Percentiles rank a stretch among this genome's conserved stretches.
These are phyloP conservation scores for Solanum rostratum DNA, from an alignment of 257 asterid genomes.

Conservation along the genomic window DNA sequence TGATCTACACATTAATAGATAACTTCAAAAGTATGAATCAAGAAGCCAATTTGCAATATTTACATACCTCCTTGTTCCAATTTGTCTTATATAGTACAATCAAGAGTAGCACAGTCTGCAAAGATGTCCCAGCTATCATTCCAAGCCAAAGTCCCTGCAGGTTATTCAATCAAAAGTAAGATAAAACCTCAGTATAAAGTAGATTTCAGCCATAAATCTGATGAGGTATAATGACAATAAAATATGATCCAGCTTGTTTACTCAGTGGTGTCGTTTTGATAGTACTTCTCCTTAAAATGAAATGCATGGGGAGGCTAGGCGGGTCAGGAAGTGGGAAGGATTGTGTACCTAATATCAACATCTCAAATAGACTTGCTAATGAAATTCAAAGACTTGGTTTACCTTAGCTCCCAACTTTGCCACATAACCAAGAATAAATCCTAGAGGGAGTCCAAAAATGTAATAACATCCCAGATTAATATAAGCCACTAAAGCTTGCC, in stretches of 20 bases:
- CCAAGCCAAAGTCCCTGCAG: constrained; percentile 75
- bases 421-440: constrained; percentile 52
- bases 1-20: not conserved
- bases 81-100: constrained; percentile 49
- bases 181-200: not conserved
- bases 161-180: not conserved
- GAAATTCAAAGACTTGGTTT: not conserved
- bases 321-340: not conserved
- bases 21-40: not conserved
- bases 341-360: not conserved
- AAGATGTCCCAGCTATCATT: constrained; percentile 54
- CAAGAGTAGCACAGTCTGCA: constrained; percentile 50
- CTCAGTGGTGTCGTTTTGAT: not conserved
- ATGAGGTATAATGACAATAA: not conserved
- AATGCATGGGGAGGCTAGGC: not conserved
- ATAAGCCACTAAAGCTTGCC: constrained; percentile 78
- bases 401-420: constrained; percentile 50
- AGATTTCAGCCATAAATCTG: not conserved
- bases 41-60: not conserved
- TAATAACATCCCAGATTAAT: constrained; percentile 70
- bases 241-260: not conserved
- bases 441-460: constrained; percentile 58
- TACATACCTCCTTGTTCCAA: constrained; percentile 61
- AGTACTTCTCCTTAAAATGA: not conserved
- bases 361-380: not conserved